A percentile compares a stretch with the other conserved stretches of the same genome.
Evolutionary conservation across 345 rosid species (phyloP).

Genomic region (Heritiera littoralis): DNA sequence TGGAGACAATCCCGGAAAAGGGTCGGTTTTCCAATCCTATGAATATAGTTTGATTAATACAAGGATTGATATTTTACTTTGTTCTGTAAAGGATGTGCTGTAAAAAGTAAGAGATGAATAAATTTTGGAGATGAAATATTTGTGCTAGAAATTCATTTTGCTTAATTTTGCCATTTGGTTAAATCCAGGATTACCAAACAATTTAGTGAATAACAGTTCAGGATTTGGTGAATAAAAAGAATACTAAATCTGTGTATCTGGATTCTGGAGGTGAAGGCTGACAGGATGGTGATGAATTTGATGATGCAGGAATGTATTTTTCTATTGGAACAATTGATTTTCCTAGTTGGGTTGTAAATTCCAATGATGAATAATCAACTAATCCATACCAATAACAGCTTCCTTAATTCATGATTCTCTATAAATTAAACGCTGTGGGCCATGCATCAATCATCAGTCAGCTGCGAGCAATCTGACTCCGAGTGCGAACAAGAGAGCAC

Average conservation of each 20-base stretch:
- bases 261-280: not conserved
- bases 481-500: not conserved
- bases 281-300: not conserved
- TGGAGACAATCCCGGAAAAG: not conserved
- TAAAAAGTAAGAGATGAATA: constrained; percentile 1
- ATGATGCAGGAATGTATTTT: not conserved
- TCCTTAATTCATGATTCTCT: not conserved
- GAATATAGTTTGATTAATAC: constrained; percentile 21
- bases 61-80: not conserved
- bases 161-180: not conserved
- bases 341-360: not conserved
- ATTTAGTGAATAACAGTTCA: not conserved
- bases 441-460: not conserved
- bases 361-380: not conserved
- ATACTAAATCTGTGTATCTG: not conserved
- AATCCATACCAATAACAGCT: not conserved
- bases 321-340: not conserved
- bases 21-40: constrained; percentile 17
- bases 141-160: not conserved
- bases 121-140: not conserved
- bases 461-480: not conserved
- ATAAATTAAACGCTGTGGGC: not conserved
- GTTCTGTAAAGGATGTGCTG: not conserved
- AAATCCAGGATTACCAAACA: not conserved
- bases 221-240: not conserved